Base-by-base conservation (phyloP, 73 alveolate genomes). In the Symbiodinium pilosum region DNA sequence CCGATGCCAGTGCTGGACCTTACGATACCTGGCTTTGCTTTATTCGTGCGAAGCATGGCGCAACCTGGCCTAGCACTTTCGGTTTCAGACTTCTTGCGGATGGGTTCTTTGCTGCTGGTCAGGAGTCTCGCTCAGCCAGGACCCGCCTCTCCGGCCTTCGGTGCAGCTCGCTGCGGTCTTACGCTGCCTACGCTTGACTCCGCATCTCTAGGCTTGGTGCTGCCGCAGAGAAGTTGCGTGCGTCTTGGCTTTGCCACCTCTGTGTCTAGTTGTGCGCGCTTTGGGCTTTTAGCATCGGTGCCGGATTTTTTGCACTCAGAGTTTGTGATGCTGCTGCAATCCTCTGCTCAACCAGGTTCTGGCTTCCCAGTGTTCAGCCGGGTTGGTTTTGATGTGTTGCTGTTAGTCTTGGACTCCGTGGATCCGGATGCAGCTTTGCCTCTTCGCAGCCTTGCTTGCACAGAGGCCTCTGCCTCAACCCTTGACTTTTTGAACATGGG, bases 301-400 rank as follows among this genome's bases (percentile, higher is more conserved):
- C 42, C 77, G 43, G 98, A 93, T 89, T 39, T 39, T 69, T 47
- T 81, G 43, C 85, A 93, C n/a, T 36, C 56, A 47, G 98, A 77
- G 2, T 32, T 30, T 14, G 5, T 26, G 30, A 39, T 28, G 34
- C 36, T 16, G 38, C 84, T 51, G 85, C 85, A 30, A 43, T 73
- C 85, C 41, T 73, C 34, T 1, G 85, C 43, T 12, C 30, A 36
- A n/a, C 28, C 51, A 32, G 85, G 85, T 2, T 34, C 34, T 28
- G 85, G 83, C 84, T 51, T 47, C 38, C 59, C 41, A 42, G 91
- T 40, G 42, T 39, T 43, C 20, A 86, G 87, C 43, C 12, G 39
- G 84, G 42, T 39, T 73, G 43, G 98, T 24, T 40, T 21, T 21
- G 91, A 44, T 6, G 44, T 43, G 1, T 36, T 30, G 28, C 38